Base-by-base conservation (phyloP, 163 green algal genomes). In the Picocystis sp. region DNA sequence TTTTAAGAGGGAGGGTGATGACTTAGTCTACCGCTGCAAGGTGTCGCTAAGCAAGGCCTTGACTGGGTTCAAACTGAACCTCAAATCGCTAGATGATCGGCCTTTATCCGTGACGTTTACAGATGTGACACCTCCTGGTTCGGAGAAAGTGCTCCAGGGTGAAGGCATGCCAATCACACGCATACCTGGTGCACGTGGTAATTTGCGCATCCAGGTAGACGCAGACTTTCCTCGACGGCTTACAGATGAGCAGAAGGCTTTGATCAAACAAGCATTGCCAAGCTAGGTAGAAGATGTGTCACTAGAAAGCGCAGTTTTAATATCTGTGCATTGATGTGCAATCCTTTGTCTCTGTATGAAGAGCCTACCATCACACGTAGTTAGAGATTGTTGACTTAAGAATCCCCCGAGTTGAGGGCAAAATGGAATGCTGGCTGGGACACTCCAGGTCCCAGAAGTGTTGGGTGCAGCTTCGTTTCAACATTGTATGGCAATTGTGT, bases 101-200 rank as follows among this genome's bases (percentile, higher is more conserved):
- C 49, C 57, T 11, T 43, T 87, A n/a, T 25, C 60, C 10, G 44
- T 86, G 12, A 46, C 66, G 6, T 59, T 84, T 1, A 66, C 58
- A 10, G 65, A 73, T 19, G 55, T 62, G 13, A 53, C 50, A 70
- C 45, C 23, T 38, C 67, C 67, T 11, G 66, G 63, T 8, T 70
- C 63, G 17, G 57, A 68, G 38, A 61, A 71, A 2, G 55, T 79
- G 29, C 60, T 90, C 17, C 8, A 9, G 43, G 76, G 77, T 13
- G 80, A 93, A 63, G 84, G 84, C 62, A 92, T 91, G 84, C 81
- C 81, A 15, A 76, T 85, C 33, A 74, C 55, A 47, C 87, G 82
- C 53, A 25, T 48, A 14, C 71, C 75, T 0, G 79, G 82, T 3
- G 51, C 21, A 0, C 75, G 69, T 23, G 83, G 83, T 10, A 78